Evolutionary conservation across 2,329 filamentous ascomycete species (phyloP), one percentile per base, ranked within the genome.

Genomic region (Diaporthe humulicola): DNA sequence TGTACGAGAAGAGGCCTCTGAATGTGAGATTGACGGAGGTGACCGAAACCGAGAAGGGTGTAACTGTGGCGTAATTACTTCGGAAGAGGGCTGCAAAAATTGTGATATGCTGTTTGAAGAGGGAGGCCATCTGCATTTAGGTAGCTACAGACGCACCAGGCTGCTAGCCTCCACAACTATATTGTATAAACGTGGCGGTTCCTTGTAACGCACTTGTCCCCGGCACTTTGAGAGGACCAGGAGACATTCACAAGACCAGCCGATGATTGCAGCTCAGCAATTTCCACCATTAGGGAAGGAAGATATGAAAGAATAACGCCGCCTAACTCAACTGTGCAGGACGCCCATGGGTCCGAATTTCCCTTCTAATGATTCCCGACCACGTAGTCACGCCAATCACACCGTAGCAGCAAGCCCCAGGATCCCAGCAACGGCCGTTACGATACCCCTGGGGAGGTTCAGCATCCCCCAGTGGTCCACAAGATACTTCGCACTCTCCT

Each of bases 391-490:
- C 10, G 42, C 17, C 7, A 40, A 22, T 74, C 56, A 74, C 4
- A 38, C 42, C 3, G 42, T 70, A 7, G 64, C 64, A 58, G 56
- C 50, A 19, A 70, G 56, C 17, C 72, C 72, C 36, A 74, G 42
- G 1, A 74, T 60, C 75, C 77, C 36, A 77, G 76, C 45, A 74
- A 56, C 38, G 79, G 70, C 54, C 71, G 2, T 83, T 81, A 85
- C 48, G 38, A 74, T 45, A 6, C 56, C 73, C 30, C 73, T 61
- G 14, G 54, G 54, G 14, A 91, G 76, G 78, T 91, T 91, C 78
- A 90, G 79, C 67, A 85, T 82, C 4, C 84, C 89, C 90, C 90
- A 92, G 74, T 82, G 83, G 78, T 91, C 89, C 50, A 92, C 84
- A 77, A 91, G 80, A 74, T 82, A 84, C 80, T 90, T 88, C 10